Evolutionary conservation across 345 rosid genomes (phyloP).

Genomic region (Rhodomyrtus tomentosa): DNA sequence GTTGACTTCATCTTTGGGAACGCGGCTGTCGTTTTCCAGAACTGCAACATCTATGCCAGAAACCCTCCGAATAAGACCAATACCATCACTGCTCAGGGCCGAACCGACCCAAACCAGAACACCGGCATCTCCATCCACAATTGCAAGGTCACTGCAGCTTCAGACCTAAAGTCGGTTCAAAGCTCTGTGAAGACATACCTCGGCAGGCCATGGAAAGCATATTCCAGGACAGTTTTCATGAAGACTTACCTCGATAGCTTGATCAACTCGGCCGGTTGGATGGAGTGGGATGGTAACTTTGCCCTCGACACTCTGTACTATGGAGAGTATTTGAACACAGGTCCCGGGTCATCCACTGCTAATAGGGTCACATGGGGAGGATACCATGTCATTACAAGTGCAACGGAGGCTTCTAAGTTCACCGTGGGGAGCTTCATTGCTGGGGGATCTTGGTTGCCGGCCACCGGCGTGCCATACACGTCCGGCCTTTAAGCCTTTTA

Average conservation of each 20-base stretch:
- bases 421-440: constrained; percentile 30
- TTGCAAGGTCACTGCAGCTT: constrained; percentile 32
- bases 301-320: constrained; percentile 39
- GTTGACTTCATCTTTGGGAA: constrained; percentile 58
- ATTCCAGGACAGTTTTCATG: constrained; percentile 36
- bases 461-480: constrained; percentile 30
- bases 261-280: constrained; percentile 44
- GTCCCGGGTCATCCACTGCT: constrained; percentile 30
- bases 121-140: constrained; percentile 50
- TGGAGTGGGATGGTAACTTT: constrained; percentile 37
- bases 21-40: constrained; percentile 45
- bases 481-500: constrained; percentile 20
- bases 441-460: constrained; percentile 40
- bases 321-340: constrained; percentile 37
- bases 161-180: constrained; percentile 27
- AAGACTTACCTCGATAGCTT: constrained; percentile 28
- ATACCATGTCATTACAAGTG: constrained; percentile 21
- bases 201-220: constrained; percentile 46
- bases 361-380: constrained; percentile 42
- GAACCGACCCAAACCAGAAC: constrained; percentile 50
- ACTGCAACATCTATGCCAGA: constrained; percentile 39
- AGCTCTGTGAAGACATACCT: constrained; percentile 36
- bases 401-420: constrained; percentile 33
- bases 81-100: constrained; percentile 39
- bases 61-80: constrained; percentile 27